Conservation (phyloP, 1,284 basidiomycete species). For the Ceraceosorus bombacis region DNA sequence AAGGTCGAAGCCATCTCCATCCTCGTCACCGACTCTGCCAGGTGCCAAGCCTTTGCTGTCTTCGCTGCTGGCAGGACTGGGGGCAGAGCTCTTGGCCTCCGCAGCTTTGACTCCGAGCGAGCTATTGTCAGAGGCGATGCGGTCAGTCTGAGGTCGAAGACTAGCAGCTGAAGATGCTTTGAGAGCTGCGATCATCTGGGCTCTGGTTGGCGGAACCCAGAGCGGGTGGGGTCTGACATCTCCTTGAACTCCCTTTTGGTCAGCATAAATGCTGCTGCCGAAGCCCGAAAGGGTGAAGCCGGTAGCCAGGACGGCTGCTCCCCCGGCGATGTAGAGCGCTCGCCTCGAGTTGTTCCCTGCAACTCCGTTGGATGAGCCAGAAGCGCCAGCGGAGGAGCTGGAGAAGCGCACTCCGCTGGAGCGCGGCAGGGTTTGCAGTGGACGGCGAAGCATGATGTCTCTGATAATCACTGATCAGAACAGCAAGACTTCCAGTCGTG, state of each 20-base stretch:
- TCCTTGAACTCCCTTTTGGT: constrained; percentile 6
- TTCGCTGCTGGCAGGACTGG: constrained; percentile 32
- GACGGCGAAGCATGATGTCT: too few relatives aligned
- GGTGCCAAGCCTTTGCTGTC: constrained; percentile 18
- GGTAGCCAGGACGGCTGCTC: too few relatives aligned
- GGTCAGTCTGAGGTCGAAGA: constrained; percentile 34
- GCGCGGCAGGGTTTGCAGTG: too few relatives aligned
- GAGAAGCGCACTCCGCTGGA: too few relatives aligned
- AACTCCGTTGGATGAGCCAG: too few relatives aligned
- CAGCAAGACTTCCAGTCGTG: too few relatives aligned
- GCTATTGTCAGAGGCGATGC: constrained; percentile 20
- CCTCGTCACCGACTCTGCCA: constrained; percentile 24
- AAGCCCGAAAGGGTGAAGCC: too few relatives aligned
- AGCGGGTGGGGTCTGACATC: constrained; percentile 40
- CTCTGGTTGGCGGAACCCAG: constrained; percentile 44
- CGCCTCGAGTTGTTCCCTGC: too few relatives aligned
- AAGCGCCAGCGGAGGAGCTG: too few relatives aligned
- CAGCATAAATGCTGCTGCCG: too few relatives aligned
- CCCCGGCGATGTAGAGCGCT: too few relatives aligned
- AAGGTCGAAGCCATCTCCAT: constrained; percentile 55
- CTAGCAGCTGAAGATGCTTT: constrained; percentile 32
- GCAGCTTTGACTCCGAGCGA: constrained; percentile 29
- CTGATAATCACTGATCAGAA: too few relatives aligned
- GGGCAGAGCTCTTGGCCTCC: constrained; percentile 29
- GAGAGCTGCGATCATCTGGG: constrained; percentile 47